These are phyloP conservation scores for Panaeolus cyanescens DNA, from an alignment of 768 basidiomycete species.

Conservation along the genomic window DNA sequence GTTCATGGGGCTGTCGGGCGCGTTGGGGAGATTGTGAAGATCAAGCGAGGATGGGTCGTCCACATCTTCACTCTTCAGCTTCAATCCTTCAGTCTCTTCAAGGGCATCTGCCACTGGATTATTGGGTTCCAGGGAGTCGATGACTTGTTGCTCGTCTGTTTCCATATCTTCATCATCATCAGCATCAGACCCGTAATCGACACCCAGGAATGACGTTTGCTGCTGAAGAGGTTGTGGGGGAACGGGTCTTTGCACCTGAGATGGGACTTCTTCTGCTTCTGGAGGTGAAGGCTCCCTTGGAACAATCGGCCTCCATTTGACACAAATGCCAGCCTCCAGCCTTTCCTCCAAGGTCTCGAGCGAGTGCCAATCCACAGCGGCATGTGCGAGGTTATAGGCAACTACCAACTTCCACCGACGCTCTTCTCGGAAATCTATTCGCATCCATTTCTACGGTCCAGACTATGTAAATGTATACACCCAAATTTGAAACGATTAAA, in stretches of 20 bases:
- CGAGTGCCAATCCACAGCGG: conserved; percentile 87
- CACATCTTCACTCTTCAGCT: conserved; percentile 48
- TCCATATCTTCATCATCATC: conserved; percentile 68
- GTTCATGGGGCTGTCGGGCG: not conserved
- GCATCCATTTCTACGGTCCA: conserved; percentile 86
- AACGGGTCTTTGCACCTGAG: not conserved
- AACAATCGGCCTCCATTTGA: conserved; percentile 59
- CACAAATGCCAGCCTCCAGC: conserved; percentile 63
- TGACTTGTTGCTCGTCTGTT: conserved; percentile 50
- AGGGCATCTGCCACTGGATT: conserved; percentile 60
- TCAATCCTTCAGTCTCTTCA: conserved; percentile 30
- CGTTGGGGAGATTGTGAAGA: conserved; percentile 12
- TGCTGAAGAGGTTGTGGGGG: not conserved
- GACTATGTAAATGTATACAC: conserved; percentile 3
- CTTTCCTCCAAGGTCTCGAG: conserved; percentile 68
- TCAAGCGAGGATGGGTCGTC: conserved; percentile 50
- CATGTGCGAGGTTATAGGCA: conserved; percentile 80
- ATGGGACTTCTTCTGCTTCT: conserved; percentile 26
- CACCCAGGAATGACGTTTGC: conserved; percentile 35
- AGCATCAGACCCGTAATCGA: conserved; percentile 67
- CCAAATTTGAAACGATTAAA: conserved; percentile 10
- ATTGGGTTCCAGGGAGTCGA: conserved; percentile 62
- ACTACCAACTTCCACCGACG: conserved; percentile 87
- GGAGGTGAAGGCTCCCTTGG: conserved; percentile 39
- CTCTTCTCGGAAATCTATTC: conserved; percentile 93